Percentiles rank a stretch among this genome's conserved stretches.
Conservation (phyloP, 176 grass and related monocot species). For the Miscanthus lutarioriparius region DNA sequence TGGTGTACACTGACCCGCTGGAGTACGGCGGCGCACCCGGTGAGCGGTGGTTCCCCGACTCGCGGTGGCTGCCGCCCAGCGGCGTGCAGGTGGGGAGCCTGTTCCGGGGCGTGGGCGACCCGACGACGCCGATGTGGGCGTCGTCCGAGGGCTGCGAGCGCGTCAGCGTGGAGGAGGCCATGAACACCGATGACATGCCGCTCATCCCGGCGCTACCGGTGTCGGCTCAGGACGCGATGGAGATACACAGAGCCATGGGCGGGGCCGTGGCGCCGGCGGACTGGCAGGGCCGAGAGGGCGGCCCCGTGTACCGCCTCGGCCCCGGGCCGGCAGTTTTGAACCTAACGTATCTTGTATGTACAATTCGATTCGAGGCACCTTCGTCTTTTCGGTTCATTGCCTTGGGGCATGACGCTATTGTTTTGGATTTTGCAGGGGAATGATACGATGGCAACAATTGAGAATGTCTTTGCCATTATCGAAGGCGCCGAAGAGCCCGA, state of each 20-base stretch:
- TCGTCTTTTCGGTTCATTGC: neutral
- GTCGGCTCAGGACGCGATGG: constrained; percentile 63
- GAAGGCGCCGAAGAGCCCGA: constrained; percentile 82
- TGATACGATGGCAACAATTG: constrained; percentile 70
- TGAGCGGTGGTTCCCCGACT: constrained; percentile 46
- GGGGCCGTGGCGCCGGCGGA: constrained; percentile 59
- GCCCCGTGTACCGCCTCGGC: constrained; percentile 60
- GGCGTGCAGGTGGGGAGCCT: constrained; percentile 76
- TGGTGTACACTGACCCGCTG: constrained; percentile 75
- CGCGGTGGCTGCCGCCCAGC: constrained; percentile 68
- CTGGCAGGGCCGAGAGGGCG: constrained; percentile 65
- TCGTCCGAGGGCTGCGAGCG: constrained; percentile 70
- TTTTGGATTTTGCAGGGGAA: constrained; percentile 50
- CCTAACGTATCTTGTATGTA: constrained; percentile 62
- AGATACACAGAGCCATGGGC: constrained; percentile 48
- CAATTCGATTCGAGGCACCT: neutral
- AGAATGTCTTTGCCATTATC: constrained; percentile 79
- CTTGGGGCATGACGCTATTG: neutral
- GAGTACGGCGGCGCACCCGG: constrained; percentile 50
- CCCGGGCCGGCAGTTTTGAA: constrained; percentile 77
- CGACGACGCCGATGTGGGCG: constrained; percentile 76
- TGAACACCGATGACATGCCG: constrained; percentile 60
- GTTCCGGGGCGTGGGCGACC: constrained; percentile 59
- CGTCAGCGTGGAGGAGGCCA: constrained; percentile 52
- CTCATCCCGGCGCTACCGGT: constrained; percentile 69